A percentile compares a stretch with the other conserved stretches of the same genome.
phyloP scores from a whole-genome alignment of 495 filamentous ascomycete genomes.

The Articulospora tetracladia region DNA sequence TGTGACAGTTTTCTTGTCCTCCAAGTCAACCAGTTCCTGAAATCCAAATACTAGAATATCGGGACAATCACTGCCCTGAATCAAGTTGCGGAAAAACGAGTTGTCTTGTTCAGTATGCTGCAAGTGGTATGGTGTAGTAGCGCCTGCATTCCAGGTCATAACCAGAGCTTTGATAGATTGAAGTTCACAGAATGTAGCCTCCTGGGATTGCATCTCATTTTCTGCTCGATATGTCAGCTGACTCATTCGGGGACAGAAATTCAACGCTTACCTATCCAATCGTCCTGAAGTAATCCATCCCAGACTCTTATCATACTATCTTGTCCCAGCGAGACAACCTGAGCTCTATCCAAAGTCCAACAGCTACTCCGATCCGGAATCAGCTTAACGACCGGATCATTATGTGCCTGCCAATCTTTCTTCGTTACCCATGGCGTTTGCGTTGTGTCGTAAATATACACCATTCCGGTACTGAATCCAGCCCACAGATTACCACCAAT shows the following conservation, averaged over 20 bases:
- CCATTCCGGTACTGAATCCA: slow-evolving; percentile 91
- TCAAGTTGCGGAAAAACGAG: slow-evolving; percentile 70
- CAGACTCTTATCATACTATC: slow-evolving; percentile 84
- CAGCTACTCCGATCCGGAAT: slow-evolving; percentile 76
- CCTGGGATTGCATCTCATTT: slow-evolving; percentile 76
- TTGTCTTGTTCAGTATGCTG: slow-evolving; percentile 62
- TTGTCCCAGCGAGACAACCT: slow-evolving; percentile 84
- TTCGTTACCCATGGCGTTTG: slow-evolving; percentile 80
- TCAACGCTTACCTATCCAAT: slow-evolving; percentile 69
- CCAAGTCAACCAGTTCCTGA: slow-evolving; percentile 93
- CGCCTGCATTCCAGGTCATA: slow-evolving; percentile 96
- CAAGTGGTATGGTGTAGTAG: slow-evolving; percentile 78
- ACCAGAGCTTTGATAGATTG: slow-evolving; percentile 72
- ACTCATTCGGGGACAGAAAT: background rate
- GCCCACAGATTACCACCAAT: slow-evolving; percentile 89
- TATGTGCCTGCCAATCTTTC: slow-evolving; percentile 94
- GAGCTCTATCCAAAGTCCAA: slow-evolving; percentile 79
- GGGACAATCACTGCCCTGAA: slow-evolving; percentile 67
- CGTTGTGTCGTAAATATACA: slow-evolving; percentile 84
- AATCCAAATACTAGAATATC: slow-evolving; percentile 96
- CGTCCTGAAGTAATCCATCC: slow-evolving; percentile 91
- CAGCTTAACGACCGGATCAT: slow-evolving; percentile 72
- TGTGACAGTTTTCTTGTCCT: slow-evolving; percentile 96
- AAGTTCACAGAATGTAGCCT: slow-evolving; percentile 79
- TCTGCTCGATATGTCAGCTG: slow-evolving; percentile 49